Conservation (phyloP, 2,329 filamentous ascomycete species). For the Boeremia exigua region DNA sequence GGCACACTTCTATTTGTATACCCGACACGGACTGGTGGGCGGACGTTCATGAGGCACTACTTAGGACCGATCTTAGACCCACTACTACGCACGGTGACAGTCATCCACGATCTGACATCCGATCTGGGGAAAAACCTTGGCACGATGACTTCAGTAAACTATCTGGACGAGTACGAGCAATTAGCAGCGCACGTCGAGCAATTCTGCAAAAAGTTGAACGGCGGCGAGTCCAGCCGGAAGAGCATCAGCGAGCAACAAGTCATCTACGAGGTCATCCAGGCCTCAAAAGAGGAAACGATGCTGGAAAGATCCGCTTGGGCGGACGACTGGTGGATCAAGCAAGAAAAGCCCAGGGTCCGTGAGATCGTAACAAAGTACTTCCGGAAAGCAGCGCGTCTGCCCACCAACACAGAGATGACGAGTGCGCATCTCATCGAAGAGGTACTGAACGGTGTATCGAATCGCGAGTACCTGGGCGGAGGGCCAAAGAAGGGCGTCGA, state of each 20-base stretch:
- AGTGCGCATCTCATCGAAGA: constrained; percentile 64
- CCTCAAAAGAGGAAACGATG: constrained; percentile 57
- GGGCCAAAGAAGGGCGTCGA: constrained; percentile 54
- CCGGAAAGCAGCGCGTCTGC: constrained; percentile 51
- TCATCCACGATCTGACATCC: constrained; percentile 64
- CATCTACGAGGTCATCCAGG: constrained; percentile 56
- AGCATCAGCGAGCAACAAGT: constrained; percentile 38
- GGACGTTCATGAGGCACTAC: constrained; percentile 65
- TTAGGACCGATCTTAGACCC: constrained; percentile 68
- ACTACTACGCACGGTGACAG: constrained; percentile 63
- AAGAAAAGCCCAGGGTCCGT: constrained; percentile 66
- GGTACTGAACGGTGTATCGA: constrained; percentile 64
- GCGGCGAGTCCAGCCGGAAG: constrained; percentile 39
- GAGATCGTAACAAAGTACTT: constrained; percentile 56
- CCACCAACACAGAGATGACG: constrained; percentile 54
- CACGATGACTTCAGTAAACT: constrained; percentile 59
- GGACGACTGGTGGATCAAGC: constrained; percentile 67
- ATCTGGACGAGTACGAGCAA: constrained; percentile 62
- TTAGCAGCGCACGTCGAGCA: constrained; percentile 48
- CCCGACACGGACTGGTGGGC: constrained; percentile 63
- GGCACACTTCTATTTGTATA: constrained; percentile 69
- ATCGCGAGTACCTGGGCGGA: constrained; percentile 54
- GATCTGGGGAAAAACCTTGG: constrained; percentile 63
- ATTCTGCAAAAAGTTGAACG: constrained; percentile 39
- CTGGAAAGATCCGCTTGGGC: constrained; percentile 63